phyloP scores from a whole-genome alignment of 805 yeast genomes.

The Wickerhamiella qilinensis region DNA sequence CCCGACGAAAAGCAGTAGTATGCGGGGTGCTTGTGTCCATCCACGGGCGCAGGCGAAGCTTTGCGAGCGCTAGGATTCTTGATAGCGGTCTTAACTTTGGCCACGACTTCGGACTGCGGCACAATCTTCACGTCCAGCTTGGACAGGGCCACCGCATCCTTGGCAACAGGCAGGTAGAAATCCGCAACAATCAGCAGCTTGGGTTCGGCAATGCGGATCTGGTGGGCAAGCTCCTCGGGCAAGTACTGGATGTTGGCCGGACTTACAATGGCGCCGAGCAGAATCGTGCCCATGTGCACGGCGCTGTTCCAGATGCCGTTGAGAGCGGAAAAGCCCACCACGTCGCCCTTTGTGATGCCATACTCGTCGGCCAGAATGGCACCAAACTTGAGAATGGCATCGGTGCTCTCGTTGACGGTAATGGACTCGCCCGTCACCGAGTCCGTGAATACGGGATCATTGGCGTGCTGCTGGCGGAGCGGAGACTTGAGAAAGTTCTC shows the following conservation, averaged over 20 bases:
- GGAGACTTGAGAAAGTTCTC: background rate
- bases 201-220: conserved; percentile 13
- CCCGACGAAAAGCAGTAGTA: conserved; percentile 21
- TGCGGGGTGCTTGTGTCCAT: conserved; percentile 11
- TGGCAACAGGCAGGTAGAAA: background rate
- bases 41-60: conserved; percentile 15
- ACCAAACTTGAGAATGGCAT: conserved; percentile 10
- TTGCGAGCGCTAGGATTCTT: conserved; percentile 11
- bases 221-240: conserved; percentile 20
- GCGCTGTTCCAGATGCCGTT: conserved; percentile 19
- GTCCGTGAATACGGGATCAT: too few relatives aligned
- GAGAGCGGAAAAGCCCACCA: conserved; percentile 17
- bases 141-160: background rate
- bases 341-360: conserved; percentile 15
- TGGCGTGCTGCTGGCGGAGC: too few relatives aligned
- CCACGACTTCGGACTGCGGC: background rate
- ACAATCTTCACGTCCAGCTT: background rate
- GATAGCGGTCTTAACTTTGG: background rate
- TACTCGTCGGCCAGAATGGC: conserved; percentile 11
- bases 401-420: too few relatives aligned
- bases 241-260: conserved; percentile 23
- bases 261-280: conserved; percentile 18
- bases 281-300: conserved; percentile 17
- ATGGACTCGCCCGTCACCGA: too few relatives aligned
- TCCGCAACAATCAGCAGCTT: conserved; percentile 11